Percentiles rank a stretch among this genome's conserved stretches.
Evolutionary conservation across 1,284 basidiomycete genomes (phyloP).

Genomic region (Puccinia novopanici): DNA sequence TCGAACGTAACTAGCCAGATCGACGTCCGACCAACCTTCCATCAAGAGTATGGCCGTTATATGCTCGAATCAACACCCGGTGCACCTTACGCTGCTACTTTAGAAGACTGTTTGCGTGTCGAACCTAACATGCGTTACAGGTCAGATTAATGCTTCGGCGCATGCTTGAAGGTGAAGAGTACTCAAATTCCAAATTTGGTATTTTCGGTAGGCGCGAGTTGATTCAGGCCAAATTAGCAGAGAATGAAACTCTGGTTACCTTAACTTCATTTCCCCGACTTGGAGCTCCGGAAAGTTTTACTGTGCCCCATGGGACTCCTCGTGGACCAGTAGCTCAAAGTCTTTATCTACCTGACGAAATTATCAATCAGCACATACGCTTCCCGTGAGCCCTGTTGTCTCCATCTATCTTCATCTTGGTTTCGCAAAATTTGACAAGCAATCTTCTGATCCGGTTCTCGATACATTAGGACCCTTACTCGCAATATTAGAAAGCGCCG

Average conservation of each 20-base stretch:
- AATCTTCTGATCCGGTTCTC: constrained; percentile 9
- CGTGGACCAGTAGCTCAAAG: constrained; percentile 80
- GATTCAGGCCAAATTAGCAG: constrained; percentile 77
- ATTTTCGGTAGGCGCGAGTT: constrained; percentile 70
- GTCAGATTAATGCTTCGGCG: constrained; percentile 60
- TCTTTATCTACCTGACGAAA: constrained; percentile 89
- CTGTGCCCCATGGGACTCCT: constrained; percentile 81
- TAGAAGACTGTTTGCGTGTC: constrained; percentile 81
- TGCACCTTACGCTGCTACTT: constrained; percentile 82
- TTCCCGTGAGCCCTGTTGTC: constrained; percentile 71
- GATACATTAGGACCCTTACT: constrained; percentile 74
- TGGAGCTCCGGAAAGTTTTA: constrained; percentile 81
- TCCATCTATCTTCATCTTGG: constrained; percentile 33
- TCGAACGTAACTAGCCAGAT: constrained; percentile 61
- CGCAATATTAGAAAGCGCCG: constrained; percentile 89
- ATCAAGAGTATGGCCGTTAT: constrained; percentile 96
- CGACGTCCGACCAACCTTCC: constrained; percentile 82
- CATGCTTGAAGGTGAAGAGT: background rate
- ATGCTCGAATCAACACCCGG: constrained; percentile 99
- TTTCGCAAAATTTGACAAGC: background rate
- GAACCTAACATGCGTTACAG: constrained; percentile 92
- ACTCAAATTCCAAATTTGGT: constrained; percentile 39
- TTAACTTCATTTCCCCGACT: constrained; percentile 93
- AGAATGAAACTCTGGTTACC: constrained; percentile 86
- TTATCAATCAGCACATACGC: constrained; percentile 94